phyloP scores from a whole-genome alignment of 2,329 filamentous ascomycete species.

The Colletotrichum abscissum region DNA sequence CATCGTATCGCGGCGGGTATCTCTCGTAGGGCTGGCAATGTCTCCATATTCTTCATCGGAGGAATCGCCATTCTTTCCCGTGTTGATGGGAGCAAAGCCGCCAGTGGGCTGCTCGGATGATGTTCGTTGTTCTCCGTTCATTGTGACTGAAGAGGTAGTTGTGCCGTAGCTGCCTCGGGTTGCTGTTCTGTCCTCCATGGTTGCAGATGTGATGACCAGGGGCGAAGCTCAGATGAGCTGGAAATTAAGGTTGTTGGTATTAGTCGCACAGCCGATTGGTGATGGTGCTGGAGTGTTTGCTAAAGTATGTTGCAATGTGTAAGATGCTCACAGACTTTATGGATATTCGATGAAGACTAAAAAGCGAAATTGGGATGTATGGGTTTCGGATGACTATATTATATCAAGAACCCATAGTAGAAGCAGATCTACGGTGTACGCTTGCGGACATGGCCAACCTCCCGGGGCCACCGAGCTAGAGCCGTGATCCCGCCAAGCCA shows the following conservation, averaged over 20 bases:
- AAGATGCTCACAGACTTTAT: background rate
- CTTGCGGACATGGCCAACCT: slow-evolving; percentile 18
- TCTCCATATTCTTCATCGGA: slow-evolving; percentile 8
- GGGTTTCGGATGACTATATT: slow-evolving; percentile 10
- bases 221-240: slow-evolving; percentile 18
- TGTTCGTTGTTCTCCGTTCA: background rate
- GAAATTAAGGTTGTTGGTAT: background rate
- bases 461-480: slow-evolving; percentile 7
- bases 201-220: background rate
- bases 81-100: slow-evolving; percentile 26
- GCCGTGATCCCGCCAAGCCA: slow-evolving; percentile 8
- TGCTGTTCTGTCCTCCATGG: slow-evolving; percentile 13
- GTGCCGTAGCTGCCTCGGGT: slow-evolving; percentile 13
- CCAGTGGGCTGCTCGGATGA: slow-evolving; percentile 7
- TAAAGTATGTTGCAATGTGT: background rate
- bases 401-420: slow-evolving; percentile 1
- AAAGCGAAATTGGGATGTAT: background rate
- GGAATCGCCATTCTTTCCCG: slow-evolving; percentile 17
- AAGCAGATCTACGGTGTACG: background rate
- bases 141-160: slow-evolving; percentile 19
- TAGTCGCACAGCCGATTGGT: background rate
- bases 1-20: slow-evolving; percentile 25
- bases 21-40: slow-evolving; percentile 10
- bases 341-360: background rate
- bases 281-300: no score